These are phyloP conservation scores for Cercis canadensis DNA, from an alignment of 306 rosid genomes.

Conservation along the genomic window DNA sequence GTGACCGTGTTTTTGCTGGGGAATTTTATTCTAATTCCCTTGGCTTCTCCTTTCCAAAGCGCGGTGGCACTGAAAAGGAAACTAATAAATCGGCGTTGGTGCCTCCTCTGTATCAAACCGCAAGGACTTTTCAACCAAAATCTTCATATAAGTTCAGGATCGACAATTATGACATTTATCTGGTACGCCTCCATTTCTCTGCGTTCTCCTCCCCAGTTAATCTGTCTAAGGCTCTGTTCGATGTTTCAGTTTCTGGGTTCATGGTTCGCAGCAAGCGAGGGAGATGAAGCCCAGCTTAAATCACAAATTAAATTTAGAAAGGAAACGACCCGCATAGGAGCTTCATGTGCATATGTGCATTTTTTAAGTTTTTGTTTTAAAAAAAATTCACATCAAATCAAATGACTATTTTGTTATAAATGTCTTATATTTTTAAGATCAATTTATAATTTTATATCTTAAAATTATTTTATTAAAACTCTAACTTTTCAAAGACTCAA, in stretches of 20 bases:
- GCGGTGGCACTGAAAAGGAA: neutral
- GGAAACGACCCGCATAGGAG: too few species aligned
- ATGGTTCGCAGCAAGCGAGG: too few species aligned
- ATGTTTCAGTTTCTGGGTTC: slow-evolving; percentile 46
- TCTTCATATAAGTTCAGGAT: slow-evolving; percentile 30
- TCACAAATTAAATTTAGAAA: too few species aligned
- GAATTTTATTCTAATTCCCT: slow-evolving; percentile 14
- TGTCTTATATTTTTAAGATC: too few species aligned
- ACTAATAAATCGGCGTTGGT: neutral
- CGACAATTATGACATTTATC: slow-evolving; percentile 16
- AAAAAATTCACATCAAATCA: too few species aligned
- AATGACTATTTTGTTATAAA: too few species aligned
- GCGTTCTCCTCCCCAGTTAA: slow-evolving; percentile 32
- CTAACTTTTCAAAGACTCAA: too few species aligned
- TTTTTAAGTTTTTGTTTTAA: too few species aligned
- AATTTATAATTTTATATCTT: too few species aligned
- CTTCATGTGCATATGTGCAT: too few species aligned
- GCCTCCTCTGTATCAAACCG: slow-evolving; percentile 38
- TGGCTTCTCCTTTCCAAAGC: neutral
- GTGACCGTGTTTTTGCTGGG: neutral
- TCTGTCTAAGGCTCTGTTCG: slow-evolving; percentile 47
- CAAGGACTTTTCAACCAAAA: slow-evolving; percentile 20
- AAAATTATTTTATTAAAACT: too few species aligned
- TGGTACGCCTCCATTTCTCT: slow-evolving; percentile 62
- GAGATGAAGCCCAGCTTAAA: too few species aligned